Evolutionary conservation across 768 basidiomycete genomes (phyloP), one percentile per base, ranked within the genome.

Genomic region (Sarcodon sp.): DNA sequence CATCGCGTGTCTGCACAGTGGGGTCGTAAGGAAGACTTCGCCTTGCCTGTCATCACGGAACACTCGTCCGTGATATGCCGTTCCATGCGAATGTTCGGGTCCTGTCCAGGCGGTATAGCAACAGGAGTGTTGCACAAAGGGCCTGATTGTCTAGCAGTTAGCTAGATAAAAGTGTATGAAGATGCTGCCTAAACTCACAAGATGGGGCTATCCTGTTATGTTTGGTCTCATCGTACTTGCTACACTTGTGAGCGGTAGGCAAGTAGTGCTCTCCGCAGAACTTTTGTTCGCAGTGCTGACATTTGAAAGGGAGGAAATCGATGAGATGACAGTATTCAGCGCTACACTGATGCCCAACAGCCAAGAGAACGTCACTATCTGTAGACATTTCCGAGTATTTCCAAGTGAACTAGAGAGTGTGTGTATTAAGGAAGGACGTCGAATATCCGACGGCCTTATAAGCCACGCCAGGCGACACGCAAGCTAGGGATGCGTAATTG

Each of bases 291-390:
- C 88, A 92, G 56, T 88, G 85, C 45, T 85, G 80, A 61, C 88
- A 92, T 64, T 82, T 84, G 71, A 90, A 84, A 0, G 88, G 87
- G 9, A 91, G 68, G 54, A 89, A 90, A 68, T 91, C 88, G 58
- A 89, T 73, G 52, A 85, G 72, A 31, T 70, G 63, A 64, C 88
- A 91, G 1, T 75, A 64, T 0, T 73, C 59, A 45, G 76, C 69
- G 11, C 81, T 77, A 64, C 88, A 91, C 56, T 86, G 81, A 49
- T 76, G 72, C 6, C 86, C 85, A 53, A 90, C 61, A 36, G 67
- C 63, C 50, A 90, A 73, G 8, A 90, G 66, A 9, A 15, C 39
- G 21, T 4, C 21, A 4, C 4, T 27, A 27, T 27, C 21, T 27
- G 21, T 27, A 27, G 21, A 27, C 21, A 27, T 27, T 27, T 27